phyloP scores from a whole-genome alignment of 495 filamentous ascomycete species.

The Xylaria flabelliformis region DNA sequence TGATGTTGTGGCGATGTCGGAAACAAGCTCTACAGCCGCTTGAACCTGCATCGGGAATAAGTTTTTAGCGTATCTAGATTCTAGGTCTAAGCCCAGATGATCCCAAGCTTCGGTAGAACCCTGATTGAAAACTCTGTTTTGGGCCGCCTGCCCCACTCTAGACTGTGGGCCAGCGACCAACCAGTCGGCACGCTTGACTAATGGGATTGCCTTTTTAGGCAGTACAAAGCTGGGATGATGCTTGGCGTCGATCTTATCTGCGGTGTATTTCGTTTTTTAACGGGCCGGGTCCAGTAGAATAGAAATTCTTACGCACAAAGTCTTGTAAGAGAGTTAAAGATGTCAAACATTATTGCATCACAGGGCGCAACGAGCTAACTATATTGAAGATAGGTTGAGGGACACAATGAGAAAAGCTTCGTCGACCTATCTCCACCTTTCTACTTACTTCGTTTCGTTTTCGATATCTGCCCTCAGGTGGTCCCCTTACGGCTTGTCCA shows the following conservation, averaged over 20 bases:
- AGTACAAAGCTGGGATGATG: neutral
- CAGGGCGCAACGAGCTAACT: neutral
- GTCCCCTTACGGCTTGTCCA: neutral
- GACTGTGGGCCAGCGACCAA: slow-evolving; percentile 4
- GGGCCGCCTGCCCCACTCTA: neutral
- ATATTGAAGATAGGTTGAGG: neutral
- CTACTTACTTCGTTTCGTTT: neutral
- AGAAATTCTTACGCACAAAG: neutral
- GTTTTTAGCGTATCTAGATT: neutral
- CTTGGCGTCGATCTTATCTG: neutral
- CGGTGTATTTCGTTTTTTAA: neutral
- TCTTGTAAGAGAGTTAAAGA: neutral
- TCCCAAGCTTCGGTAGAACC: neutral
- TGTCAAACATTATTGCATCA: neutral
- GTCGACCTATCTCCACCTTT: neutral
- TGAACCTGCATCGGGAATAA: slow-evolving; percentile 3
- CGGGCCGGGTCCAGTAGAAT: neutral
- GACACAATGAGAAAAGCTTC: neutral
- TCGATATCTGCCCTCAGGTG: neutral
- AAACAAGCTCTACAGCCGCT: neutral
- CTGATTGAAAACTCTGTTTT: slow-evolving; percentile 22
- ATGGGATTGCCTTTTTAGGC: slow-evolving; percentile 17
- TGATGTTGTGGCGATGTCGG: slow-evolving; percentile 1
- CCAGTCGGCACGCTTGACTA: slow-evolving; percentile 19
- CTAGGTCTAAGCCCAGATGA: neutral